A percentile compares a stretch with the other conserved stretches of the same genome.
Conservation (phyloP, 2,329 filamentous ascomycete species). For the Talaromyces pinophilus region DNA sequence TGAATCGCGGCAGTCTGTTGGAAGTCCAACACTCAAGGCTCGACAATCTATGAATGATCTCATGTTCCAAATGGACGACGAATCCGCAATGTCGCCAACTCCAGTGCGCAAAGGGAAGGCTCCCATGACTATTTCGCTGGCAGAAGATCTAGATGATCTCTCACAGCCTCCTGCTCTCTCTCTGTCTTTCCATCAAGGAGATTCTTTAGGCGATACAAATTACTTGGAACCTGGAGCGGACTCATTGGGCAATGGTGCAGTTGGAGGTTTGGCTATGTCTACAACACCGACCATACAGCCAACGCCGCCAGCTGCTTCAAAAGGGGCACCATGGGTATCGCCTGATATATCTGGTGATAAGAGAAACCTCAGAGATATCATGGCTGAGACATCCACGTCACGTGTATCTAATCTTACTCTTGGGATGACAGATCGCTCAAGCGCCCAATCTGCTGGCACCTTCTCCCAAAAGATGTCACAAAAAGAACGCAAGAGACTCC, state of each 20-base stretch:
- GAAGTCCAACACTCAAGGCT: constrained; percentile 67
- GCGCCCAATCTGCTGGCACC: constrained; percentile 39
- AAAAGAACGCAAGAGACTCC: constrained; percentile 84
- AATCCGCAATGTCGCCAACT: constrained; percentile 42
- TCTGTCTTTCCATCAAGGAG: constrained; percentile 31
- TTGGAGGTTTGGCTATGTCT: constrained; percentile 31
- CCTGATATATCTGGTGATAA: constrained; percentile 61
- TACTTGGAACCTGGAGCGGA: constrained; percentile 36
- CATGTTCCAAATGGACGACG: constrained; percentile 94
- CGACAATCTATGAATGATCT: constrained; percentile 72
- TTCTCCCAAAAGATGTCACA: constrained; percentile 72
- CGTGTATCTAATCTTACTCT: constrained; percentile 57
- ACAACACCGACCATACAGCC: constrained; percentile 29
- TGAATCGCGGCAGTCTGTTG: constrained; percentile 51
- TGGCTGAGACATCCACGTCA: constrained; percentile 61
- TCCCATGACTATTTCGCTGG: constrained; percentile 28
- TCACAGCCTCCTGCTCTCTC: constrained; percentile 29
- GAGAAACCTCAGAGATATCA: constrained; percentile 74
- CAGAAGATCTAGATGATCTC: constrained; percentile 25
- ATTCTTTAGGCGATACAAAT: constrained; percentile 31
- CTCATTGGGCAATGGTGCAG: constrained; percentile 27
- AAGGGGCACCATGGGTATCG: constrained; percentile 54
- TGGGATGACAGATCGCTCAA: constrained; percentile 51
- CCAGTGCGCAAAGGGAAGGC: constrained; percentile 35
- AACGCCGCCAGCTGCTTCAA: constrained; percentile 34